Percentiles rank a stretch among this genome's conserved stretches.
These are phyloP conservation scores for Fusarium drepaniforme DNA, from an alignment of 2,329 filamentous ascomycete genomes.

Conservation along the genomic window DNA sequence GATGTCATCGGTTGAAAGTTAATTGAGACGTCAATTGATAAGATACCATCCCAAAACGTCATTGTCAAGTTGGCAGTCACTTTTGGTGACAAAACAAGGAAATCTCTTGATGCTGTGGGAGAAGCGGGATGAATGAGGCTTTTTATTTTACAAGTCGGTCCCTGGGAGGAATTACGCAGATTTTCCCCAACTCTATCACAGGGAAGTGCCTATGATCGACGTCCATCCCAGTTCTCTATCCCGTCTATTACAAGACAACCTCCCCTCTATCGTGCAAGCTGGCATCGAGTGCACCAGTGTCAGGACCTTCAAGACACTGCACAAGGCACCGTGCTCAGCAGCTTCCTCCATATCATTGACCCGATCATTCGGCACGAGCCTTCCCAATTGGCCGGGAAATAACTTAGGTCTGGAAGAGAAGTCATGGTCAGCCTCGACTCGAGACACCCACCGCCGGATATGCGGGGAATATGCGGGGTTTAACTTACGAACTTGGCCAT, in stretches of 20 bases:
- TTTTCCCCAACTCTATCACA: slow-evolving; percentile 52
- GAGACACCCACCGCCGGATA: background rate
- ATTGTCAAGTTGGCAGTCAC: slow-evolving; percentile 14
- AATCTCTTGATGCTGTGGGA: slow-evolving; percentile 49
- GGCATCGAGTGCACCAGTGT: slow-evolving; percentile 42
- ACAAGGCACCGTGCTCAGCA: slow-evolving; percentile 44
- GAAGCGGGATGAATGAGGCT: slow-evolving; percentile 55
- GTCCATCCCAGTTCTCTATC: slow-evolving; percentile 54
- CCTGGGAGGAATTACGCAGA: slow-evolving; percentile 49
- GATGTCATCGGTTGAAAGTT: slow-evolving; percentile 34
- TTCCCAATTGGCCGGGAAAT: slow-evolving; percentile 48
- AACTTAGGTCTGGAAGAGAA: slow-evolving; percentile 52
- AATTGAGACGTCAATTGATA: slow-evolving; percentile 37
- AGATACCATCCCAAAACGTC: slow-evolving; percentile 2
- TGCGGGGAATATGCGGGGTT: slow-evolving; percentile 1
- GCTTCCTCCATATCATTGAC: slow-evolving; percentile 48
- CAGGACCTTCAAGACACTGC: slow-evolving; percentile 45
- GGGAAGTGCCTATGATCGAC: slow-evolving; percentile 48
- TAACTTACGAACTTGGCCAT: slow-evolving; percentile 88
- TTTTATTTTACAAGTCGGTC: slow-evolving; percentile 59
- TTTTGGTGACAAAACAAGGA: slow-evolving; percentile 38
- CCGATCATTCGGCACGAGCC: slow-evolving; percentile 53
- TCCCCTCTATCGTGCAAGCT: slow-evolving; percentile 51
- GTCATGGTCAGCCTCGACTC: slow-evolving; percentile 20
- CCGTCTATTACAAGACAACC: slow-evolving; percentile 56